Evolutionary conservation across 257 asterid species (phyloP).

Genomic region (Gentiana macrophylla): DNA sequence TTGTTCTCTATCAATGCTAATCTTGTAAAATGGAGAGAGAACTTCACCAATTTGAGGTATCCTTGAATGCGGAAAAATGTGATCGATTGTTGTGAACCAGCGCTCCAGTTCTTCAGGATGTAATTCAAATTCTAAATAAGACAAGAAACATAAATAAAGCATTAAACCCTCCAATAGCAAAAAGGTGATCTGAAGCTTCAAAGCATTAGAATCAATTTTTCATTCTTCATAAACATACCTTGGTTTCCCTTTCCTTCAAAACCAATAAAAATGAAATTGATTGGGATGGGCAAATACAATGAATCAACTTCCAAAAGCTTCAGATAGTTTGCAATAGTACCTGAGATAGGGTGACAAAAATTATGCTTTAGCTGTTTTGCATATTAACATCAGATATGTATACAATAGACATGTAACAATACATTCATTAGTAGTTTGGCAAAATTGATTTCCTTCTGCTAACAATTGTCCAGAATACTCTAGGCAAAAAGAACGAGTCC

Average conservation of each 20-base stretch:
- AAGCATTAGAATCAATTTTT: neutral
- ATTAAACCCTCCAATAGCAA: slow-evolving; percentile 1
- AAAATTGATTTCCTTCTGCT: too few species aligned
- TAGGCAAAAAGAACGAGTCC: too few species aligned
- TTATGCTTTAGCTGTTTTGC: slow-evolving; percentile 1
- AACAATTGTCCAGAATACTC: too few species aligned
- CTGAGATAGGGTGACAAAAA: slow-evolving; percentile 36
- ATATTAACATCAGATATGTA: slow-evolving; percentile 4
- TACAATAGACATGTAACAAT: neutral
- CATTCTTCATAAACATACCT: slow-evolving; percentile 31
- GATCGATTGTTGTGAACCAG: slow-evolving; percentile 98
- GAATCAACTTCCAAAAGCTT: slow-evolving; percentile 92
- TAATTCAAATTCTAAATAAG: slow-evolving; percentile 62
- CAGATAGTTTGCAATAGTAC: slow-evolving; percentile 73
- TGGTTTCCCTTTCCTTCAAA: slow-evolving; percentile 94
- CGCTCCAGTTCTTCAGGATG: slow-evolving; percentile 80
- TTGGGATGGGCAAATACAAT: slow-evolving; percentile 83
- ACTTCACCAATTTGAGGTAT: slow-evolving; percentile 85
- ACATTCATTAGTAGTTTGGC: too few species aligned
- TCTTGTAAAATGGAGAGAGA: slow-evolving; percentile 86
- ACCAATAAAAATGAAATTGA: slow-evolving; percentile 86
- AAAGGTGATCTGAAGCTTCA: neutral
- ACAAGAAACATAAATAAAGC: slow-evolving; percentile 4
- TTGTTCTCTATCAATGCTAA: slow-evolving; percentile 59
- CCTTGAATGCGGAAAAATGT: slow-evolving; percentile 90